Conservation (phyloP, 1,139 yeast genomes). For the Geotrichum aggregatum region DNA sequence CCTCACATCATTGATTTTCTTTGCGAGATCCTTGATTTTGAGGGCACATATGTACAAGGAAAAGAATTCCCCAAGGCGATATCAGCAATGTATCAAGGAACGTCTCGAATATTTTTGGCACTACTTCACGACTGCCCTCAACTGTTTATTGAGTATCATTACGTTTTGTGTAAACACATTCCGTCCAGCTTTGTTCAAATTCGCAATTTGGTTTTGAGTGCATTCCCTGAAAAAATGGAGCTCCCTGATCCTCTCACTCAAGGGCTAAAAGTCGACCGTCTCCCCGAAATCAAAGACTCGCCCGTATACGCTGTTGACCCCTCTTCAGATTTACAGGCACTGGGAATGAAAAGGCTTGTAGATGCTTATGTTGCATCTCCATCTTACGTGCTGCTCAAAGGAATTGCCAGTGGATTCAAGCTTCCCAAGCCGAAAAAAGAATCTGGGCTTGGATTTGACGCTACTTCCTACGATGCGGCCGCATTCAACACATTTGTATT, state of each 20-base stretch:
- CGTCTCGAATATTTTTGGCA: slow-evolving; percentile 74
- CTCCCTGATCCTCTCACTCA: slow-evolving; percentile 81
- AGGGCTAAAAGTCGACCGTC: slow-evolving; percentile 63
- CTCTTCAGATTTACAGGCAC: slow-evolving; percentile 54
- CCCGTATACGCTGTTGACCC: slow-evolving; percentile 63
- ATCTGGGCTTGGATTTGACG: slow-evolving; percentile 63
- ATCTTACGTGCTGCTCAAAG: slow-evolving; percentile 61
- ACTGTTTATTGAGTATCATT: slow-evolving; percentile 75
- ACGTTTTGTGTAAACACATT: slow-evolving; percentile 63
- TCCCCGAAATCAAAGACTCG: slow-evolving; percentile 56
- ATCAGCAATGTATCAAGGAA: slow-evolving; percentile 80
- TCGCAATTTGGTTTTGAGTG: slow-evolving; percentile 75
- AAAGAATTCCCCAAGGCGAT: slow-evolving; percentile 57
- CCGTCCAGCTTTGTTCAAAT: slow-evolving; percentile 78
- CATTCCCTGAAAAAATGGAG: slow-evolving; percentile 60
- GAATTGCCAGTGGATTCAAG: slow-evolving; percentile 57
- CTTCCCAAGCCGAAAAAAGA: slow-evolving; percentile 51
- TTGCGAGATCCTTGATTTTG: slow-evolving; percentile 63
- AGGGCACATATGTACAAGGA: slow-evolving; percentile 46
- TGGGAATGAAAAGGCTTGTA: slow-evolving; percentile 66
- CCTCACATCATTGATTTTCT: slow-evolving; percentile 56
- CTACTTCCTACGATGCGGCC: slow-evolving; percentile 54
- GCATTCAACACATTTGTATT: slow-evolving; percentile 76
- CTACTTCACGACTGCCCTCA: slow-evolving; percentile 86
- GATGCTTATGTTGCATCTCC: slow-evolving; percentile 78